Evolutionary conservation across 1,284 basidiomycete genomes (phyloP), one percentile per base, ranked within the genome.

Genomic region (Ustilago cynodontis): DNA sequence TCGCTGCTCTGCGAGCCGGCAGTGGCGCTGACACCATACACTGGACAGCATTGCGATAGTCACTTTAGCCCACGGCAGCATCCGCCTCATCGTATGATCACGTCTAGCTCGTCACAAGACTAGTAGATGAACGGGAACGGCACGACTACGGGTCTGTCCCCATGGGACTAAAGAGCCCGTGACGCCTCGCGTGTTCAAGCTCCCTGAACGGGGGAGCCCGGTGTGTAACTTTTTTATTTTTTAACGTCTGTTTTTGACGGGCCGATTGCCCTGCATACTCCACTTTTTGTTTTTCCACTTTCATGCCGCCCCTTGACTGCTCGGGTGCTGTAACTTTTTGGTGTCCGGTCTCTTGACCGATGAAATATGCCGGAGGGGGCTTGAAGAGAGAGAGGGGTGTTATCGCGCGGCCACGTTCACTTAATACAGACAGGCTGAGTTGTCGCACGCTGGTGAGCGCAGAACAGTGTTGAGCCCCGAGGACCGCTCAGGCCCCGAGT

Each of bases 231-330:
- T 45, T 43, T 3, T 43, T 43, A 8, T 43, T 28, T 28, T 56
- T 56, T 43, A n/a, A 43, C 20, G 41, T 43, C 41, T 43, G 7
- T 43, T 28, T 43, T 56, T 56, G 54, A 39, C 16, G 35, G n/a
- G 18, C 39, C 22, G 24, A 26, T 43, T 56, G 54, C 39, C 54
- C 37, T 56, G 54, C 26, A 52, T 28, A 45, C 39, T 43, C 39
- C 39, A 56, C 54, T 56, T 43, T 56, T 54, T 28, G 10, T 10
- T 35, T 43, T 43, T n/a, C n/a, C 49, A 50, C 49, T 28, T 50
- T 53, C n/a, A 13, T 53, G 49, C 24, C 13, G 28, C 18, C 45
- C 20, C 33, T 10, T 52, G 24, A 31, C 28, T 52, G 50, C 37
- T n/a, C 37, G 49, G 49, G 9, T 31, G 24, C 41, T 43, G 14